Evolutionary conservation across 208 protist genomes (phyloP).

Genomic region (Acanthamoeba healyi): DNA sequence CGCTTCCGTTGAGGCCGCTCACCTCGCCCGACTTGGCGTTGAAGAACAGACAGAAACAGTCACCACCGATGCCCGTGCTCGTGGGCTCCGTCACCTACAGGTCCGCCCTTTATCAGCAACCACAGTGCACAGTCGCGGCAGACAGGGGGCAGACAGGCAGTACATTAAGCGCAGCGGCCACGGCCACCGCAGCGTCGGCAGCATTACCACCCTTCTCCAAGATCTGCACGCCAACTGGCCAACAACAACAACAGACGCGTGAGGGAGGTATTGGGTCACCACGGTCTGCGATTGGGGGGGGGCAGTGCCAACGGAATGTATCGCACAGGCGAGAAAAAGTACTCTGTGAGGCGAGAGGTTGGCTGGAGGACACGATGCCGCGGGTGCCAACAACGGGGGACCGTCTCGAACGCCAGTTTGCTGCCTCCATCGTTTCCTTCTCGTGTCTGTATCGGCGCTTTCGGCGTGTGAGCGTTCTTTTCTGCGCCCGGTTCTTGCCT

Average conservation of each 20-base stretch:
- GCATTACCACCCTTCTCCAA: slow-evolving; percentile 84
- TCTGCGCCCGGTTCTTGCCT: no score
- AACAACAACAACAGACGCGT: no score
- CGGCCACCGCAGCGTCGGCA: slow-evolving; percentile 88
- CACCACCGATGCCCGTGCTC: slow-evolving; percentile 89
- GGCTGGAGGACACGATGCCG: slow-evolving; percentile 50
- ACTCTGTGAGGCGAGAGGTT: slow-evolving; percentile 47
- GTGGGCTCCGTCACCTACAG: slow-evolving; percentile 79
- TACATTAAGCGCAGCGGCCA: slow-evolving; percentile 85
- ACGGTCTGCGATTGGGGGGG: no score
- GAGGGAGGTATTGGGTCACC: no score
- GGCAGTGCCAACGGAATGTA: no score
- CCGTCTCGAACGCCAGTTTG: slow-evolving; percentile 16
- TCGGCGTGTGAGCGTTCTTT: background rate
- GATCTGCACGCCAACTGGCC: slow-evolving; percentile 82
- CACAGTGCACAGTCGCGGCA: no score
- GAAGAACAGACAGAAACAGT: slow-evolving; percentile 88
- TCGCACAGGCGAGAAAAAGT: background rate
- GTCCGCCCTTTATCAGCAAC: background rate
- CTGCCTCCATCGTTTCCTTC: background rate
- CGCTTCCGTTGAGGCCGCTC: slow-evolving; percentile 86
- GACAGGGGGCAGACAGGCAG: no score
- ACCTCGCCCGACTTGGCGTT: slow-evolving; percentile 77
- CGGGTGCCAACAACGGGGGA: slow-evolving; percentile 57
- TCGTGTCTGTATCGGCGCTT: background rate